Conservation (phyloP, 2,329 filamentous ascomycete species). For the Aureobasidium sp. region DNA sequence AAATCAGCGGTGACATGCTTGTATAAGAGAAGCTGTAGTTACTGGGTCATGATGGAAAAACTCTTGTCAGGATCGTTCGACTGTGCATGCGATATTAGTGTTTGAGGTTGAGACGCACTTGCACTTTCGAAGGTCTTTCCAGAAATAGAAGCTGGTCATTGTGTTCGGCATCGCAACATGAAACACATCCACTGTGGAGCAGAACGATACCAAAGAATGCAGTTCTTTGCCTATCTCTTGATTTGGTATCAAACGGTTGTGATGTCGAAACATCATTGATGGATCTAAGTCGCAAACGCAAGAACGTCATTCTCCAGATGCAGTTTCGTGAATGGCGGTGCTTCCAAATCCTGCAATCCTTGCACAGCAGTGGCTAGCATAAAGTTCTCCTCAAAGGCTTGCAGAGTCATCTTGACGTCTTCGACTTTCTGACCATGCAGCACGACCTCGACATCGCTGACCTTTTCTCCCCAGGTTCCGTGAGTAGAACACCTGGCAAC, state of each 20-base stretch:
- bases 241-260: too few relatives aligned
- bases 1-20: neutral
- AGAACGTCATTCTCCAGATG: constrained; percentile 25
- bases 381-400: constrained; percentile 50
- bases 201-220: too few relatives aligned
- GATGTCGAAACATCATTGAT: neutral
- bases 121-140: neutral
- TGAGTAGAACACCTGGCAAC: constrained; percentile 35
- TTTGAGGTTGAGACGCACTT: neutral
- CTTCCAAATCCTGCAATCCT: constrained; percentile 24
- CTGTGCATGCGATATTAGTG: neutral
- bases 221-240: too few relatives aligned
- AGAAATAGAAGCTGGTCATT: neutral
- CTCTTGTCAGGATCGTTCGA: neutral
- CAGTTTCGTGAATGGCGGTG: constrained; percentile 26
- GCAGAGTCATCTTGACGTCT: constrained; percentile 50
- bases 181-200: neutral
- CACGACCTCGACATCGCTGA: constrained; percentile 43
- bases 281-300: constrained; percentile 1
- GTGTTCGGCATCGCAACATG: neutral
- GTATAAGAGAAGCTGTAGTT: neutral
- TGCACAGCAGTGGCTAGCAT: constrained; percentile 50
- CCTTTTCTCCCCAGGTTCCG: constrained; percentile 39
- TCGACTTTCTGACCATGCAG: constrained; percentile 39
- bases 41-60: neutral